Evolutionary conservation across 768 basidiomycete species (phyloP), one percentile per base, ranked within the genome.

Genomic region (Phlebiopsis flavidoalba): DNA sequence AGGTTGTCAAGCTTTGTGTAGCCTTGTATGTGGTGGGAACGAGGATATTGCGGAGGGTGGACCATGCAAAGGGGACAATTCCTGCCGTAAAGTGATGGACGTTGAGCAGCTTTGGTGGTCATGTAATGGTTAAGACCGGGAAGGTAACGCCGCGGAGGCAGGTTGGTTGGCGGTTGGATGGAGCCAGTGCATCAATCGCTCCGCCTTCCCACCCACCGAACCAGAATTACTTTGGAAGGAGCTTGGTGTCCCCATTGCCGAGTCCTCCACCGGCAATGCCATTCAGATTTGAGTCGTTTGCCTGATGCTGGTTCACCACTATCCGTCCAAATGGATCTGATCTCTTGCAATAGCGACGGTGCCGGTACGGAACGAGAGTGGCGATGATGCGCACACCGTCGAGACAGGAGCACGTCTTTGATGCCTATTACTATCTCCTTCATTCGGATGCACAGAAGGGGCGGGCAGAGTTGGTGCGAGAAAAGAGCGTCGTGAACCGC

Each of bases 351-450:
- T 10, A 92, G 76, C 0, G 88, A 84, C 0, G 88, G 83, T 0
- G 91, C 88, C 14, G 91, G 91, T 0, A 93, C 91, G 0, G 89
- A 91, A 43, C 87, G 85, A 15, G 89, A 91, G 69, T 93, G 88
- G n/a, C 88, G 82, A 66, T 93, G 90, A 46, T 80, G 82, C 35
- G 62, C 68, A 19, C 69, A 19, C 69, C 71, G 58, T 69, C 73
- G 59, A n/a, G 67, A 66, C n/a, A n/a, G n/a, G 8, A 65, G 68
- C 1, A 55, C 12, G 12, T 55, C 54, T 36, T 37, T 43, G 54
- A 63, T 65, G 10, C 57, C 63, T 14, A 64, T n/a, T 63, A 1
- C 67, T 65, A 60, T 53, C 67, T 45, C 53, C 69, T 22, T 60
- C 64, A 36, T 60, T 70, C 45, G 54, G 53, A 21, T 55, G 50